Evolutionary conservation across 495 filamentous ascomycete genomes (phyloP).

Genomic region (Aspergillus sparsus): DNA sequence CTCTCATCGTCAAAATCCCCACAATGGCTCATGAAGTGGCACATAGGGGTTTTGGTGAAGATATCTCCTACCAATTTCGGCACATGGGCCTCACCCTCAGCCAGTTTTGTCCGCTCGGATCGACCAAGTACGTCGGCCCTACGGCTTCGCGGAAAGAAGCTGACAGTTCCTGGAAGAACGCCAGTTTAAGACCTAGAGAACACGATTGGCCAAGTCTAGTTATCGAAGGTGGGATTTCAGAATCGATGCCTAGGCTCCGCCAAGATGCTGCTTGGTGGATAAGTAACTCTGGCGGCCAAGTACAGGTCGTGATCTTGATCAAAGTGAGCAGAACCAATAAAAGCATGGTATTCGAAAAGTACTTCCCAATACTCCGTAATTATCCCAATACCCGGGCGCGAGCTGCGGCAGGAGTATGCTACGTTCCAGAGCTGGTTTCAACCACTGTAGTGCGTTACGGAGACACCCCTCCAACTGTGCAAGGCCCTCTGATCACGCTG

Average conservation of each 20-base stretch:
- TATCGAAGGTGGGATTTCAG: slow-evolving; percentile 11
- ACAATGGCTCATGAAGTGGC: slow-evolving; percentile 3
- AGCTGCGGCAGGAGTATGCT: neutral
- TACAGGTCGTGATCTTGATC: neutral
- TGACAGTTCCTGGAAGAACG: neutral
- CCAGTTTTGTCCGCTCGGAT: neutral
- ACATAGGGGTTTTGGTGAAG: neutral
- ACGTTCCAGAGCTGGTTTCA: neutral
- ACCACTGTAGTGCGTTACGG: neutral
- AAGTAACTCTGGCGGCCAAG: neutral
- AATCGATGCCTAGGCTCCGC: slow-evolving; percentile 4
- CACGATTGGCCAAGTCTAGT: slow-evolving; percentile 4
- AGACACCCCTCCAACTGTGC: neutral
- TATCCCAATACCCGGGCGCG: neutral
- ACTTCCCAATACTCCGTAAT: neutral
- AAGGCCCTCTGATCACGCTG: neutral
- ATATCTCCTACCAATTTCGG: neutral
- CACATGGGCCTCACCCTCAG: neutral
- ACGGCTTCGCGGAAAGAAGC: slow-evolving; percentile 4
- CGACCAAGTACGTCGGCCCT: neutral
- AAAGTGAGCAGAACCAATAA: neutral
- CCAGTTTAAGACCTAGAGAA: neutral
- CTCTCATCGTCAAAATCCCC: slow-evolving; percentile 9
- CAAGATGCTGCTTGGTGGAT: slow-evolving; percentile 11
- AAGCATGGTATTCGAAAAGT: neutral